These are phyloP conservation scores for Astragalus membranaceus DNA, from an alignment of 306 rosid genomes.

Conservation along the genomic window DNA sequence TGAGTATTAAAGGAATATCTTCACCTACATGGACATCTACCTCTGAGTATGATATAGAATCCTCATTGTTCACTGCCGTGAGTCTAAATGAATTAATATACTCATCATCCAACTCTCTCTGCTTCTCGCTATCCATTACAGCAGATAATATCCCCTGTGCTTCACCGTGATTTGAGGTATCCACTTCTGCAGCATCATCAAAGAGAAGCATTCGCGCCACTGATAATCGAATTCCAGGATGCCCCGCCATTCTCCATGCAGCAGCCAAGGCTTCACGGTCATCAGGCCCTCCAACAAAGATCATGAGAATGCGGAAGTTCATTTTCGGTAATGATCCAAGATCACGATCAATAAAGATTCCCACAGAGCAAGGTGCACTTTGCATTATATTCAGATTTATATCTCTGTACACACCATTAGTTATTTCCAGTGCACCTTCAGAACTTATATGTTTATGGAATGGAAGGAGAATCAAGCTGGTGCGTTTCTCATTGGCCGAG, in stretches of 20 bases:
- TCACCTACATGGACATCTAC: conserved; percentile 26
- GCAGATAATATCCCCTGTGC: conserved; percentile 3
- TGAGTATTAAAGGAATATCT: conserved; percentile 18
- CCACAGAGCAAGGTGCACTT: conserved; percentile 33
- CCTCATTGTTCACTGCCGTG: conserved; percentile 10
- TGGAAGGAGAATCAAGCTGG: conserved; percentile 26
- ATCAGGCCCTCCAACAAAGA: conserved; percentile 46
- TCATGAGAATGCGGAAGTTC: background rate
- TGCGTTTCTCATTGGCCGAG: conserved; percentile 18
- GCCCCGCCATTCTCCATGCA: conserved; percentile 45
- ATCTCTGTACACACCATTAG: background rate
- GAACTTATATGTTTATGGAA: conserved; percentile 20
- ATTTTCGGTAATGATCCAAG: background rate
- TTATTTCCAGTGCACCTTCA: conserved; percentile 10
- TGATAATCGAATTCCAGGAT: conserved; percentile 29
- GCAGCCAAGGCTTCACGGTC: conserved; percentile 58
- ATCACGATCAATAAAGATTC: conserved; percentile 28
- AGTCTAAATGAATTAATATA: conserved; percentile 28
- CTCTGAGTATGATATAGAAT: conserved; percentile 30
- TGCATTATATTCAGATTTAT: conserved; percentile 22
- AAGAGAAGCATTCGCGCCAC: conserved; percentile 30
- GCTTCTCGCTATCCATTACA: conserved; percentile 6
- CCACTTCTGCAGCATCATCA: conserved; percentile 16
- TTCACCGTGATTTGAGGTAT: background rate
- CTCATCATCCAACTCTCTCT: conserved; percentile 35